Conservation (phyloP, 768 basidiomycete species). For the Leccinum subgranulosum region DNA sequence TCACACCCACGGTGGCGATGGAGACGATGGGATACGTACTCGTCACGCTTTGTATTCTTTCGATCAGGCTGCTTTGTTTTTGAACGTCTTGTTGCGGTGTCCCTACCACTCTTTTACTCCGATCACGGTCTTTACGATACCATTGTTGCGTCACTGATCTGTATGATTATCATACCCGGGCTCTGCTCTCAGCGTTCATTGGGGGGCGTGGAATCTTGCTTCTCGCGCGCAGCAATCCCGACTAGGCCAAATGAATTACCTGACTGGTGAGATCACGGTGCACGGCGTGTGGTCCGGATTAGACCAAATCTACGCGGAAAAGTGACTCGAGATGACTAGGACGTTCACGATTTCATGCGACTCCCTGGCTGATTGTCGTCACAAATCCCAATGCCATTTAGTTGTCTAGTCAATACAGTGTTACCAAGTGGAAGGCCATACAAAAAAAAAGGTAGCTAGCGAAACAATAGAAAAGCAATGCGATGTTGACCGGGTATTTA, state of each 20-base stretch:
- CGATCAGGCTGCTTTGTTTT: constrained; percentile 19
- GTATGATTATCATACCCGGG: neutral
- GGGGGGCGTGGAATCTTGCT: neutral
- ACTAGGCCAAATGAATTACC: constrained; percentile 1
- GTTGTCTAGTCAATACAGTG: constrained; percentile 15
- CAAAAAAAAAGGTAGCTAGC: constrained; percentile 1
- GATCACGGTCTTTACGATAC: neutral
- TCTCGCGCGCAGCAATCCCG: constrained; percentile 1
- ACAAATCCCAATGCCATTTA: neutral
- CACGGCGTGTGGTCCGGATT: neutral
- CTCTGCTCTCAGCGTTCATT: neutral
- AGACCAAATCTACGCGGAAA: neutral
- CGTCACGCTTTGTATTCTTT: constrained; percentile 14
- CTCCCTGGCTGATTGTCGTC: neutral
- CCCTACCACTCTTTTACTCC: neutral
- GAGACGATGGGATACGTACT: constrained; percentile 11
- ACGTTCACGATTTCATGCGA: neutral
- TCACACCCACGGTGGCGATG: constrained; percentile 10
- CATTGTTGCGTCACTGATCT: neutral
- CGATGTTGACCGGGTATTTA: constrained; percentile 23
- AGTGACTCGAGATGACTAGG: constrained; percentile 3
- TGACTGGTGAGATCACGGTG: neutral
- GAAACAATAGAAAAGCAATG: constrained; percentile 8
- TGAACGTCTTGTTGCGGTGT: neutral
- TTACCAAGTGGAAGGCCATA: neutral